These are phyloP conservation scores for Coemansia sp. DNA, from an alignment of 192 early-diverging fungal genomes.

Conservation along the genomic window DNA sequence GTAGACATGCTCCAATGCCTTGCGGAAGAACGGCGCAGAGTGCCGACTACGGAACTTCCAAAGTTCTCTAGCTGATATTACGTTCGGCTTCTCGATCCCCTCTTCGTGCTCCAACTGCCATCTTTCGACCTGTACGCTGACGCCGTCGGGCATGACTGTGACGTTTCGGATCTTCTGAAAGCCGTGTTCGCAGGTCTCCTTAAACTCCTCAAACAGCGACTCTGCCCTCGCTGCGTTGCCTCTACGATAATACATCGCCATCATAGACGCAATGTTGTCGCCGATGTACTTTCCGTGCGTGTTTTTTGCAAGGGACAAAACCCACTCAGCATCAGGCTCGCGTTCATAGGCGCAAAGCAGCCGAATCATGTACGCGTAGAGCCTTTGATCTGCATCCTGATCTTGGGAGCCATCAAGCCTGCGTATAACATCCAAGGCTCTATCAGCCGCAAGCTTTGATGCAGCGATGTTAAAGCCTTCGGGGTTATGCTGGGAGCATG, in stretches of 20 bases:
- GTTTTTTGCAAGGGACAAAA: constrained; percentile 16
- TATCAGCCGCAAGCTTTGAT: not conserved
- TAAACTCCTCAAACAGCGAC: constrained; percentile 15
- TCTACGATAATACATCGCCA: constrained; percentile 37
- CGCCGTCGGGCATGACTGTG: constrained; percentile 22
- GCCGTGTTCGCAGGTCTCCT: constrained; percentile 1
- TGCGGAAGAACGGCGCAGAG: constrained; percentile 28
- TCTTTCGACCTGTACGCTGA: constrained; percentile 21
- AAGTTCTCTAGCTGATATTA: constrained; percentile 18
- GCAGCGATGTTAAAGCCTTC: not conserved
- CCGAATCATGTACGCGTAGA: constrained; percentile 10
- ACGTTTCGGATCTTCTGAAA: constrained; percentile 12
- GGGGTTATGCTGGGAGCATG: not conserved
- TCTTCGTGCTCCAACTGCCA: constrained; percentile 26
- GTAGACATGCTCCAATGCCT: constrained; percentile 22
- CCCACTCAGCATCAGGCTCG: constrained; percentile 19
- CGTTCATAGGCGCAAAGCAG: constrained; percentile 27
- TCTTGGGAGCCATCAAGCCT: not conserved
- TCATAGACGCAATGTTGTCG: constrained; percentile 16
- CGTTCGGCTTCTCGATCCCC: not conserved
- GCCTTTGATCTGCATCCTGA: not conserved
- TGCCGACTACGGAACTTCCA: constrained; percentile 10
- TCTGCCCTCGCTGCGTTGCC: constrained; percentile 16
- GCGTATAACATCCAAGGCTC: constrained; percentile 14
- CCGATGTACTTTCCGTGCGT: constrained; percentile 15